Conservation (phyloP, 2,329 filamentous ascomycete species). For the Dothidotthia symphoricarpi region DNA sequence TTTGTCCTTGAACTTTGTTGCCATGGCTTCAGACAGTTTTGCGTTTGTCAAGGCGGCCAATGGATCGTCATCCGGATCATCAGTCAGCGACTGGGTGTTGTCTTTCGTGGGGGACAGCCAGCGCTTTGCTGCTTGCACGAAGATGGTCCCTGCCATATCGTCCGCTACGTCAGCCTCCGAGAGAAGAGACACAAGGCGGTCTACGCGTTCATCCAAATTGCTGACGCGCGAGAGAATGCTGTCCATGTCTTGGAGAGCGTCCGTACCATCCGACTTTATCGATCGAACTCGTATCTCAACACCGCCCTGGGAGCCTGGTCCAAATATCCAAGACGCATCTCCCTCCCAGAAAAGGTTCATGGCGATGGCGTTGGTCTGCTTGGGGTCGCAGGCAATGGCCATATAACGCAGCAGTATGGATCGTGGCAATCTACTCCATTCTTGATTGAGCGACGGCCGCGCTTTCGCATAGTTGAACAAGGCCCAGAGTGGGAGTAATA, state of each 20-base stretch:
- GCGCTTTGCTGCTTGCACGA: slow-evolving; percentile 57
- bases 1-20: slow-evolving; percentile 62
- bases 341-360: slow-evolving; percentile 59
- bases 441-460: slow-evolving; percentile 24
- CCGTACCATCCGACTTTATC: slow-evolving; percentile 67
- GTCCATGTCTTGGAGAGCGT: slow-evolving; percentile 53
- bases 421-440: slow-evolving; percentile 26
- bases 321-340: slow-evolving; percentile 55
- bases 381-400: slow-evolving; percentile 54
- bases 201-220: slow-evolving; percentile 27
- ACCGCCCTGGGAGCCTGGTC: slow-evolving; percentile 45
- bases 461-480: slow-evolving; percentile 54
- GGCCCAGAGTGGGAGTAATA: slow-evolving; percentile 64
- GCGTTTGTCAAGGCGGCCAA: slow-evolving; percentile 56
- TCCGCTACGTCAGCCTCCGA: slow-evolving; percentile 53
- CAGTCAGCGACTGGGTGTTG: slow-evolving; percentile 19
- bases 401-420: slow-evolving; percentile 49
- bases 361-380: slow-evolving; percentile 53
- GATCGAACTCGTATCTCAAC: slow-evolving; percentile 51
- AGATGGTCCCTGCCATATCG: slow-evolving; percentile 58
- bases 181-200: slow-evolving; percentile 40
- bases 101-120: slow-evolving; percentile 50
- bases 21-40: slow-evolving; percentile 64
- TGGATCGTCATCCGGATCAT: slow-evolving; percentile 43
- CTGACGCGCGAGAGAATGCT: slow-evolving; percentile 62